These are phyloP conservation scores for Fraxinus velutina DNA, from an alignment of 305 asterid genomes.

Conservation along the genomic window DNA sequence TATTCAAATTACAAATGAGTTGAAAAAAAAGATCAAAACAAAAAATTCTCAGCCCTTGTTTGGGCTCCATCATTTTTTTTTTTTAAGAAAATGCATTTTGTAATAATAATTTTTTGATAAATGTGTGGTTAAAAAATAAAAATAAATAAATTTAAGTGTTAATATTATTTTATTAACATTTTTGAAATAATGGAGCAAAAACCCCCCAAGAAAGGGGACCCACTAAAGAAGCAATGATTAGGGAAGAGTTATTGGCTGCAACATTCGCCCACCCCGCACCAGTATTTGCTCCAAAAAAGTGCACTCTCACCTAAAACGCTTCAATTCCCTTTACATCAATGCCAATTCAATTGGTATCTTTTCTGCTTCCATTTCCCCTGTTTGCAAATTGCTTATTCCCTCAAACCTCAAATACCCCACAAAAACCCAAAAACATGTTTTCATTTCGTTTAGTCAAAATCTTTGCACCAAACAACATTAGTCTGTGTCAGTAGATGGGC, in stretches of 20 bases:
- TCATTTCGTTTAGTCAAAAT: constrained; percentile 38
- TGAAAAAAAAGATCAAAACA: neutral
- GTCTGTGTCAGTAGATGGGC: constrained; percentile 29
- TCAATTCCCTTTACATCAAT: constrained; percentile 26
- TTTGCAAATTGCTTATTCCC: constrained; percentile 19
- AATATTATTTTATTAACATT: no score
- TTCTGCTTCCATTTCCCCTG: constrained; percentile 7
- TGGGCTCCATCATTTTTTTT: no score
- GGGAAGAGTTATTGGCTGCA: neutral
- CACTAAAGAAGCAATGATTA: neutral
- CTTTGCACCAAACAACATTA: constrained; percentile 36
- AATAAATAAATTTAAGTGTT: no score
- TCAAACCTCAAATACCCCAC: constrained; percentile 18
- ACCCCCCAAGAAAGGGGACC: neutral
- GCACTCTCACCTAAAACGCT: neutral
- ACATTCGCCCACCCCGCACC: neutral
- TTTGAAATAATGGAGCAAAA: neutral
- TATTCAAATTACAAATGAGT: neutral
- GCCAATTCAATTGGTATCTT: constrained; percentile 2
- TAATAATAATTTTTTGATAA: no score
- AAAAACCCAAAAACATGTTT: constrained; percentile 16
- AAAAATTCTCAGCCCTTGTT: neutral
- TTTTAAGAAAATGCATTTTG: no score
- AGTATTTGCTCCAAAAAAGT: neutral
- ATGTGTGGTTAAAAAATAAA: no score